phyloP scores from a whole-genome alignment of 176 grass and related monocot genomes.

The Phoenix dactylifera region DNA sequence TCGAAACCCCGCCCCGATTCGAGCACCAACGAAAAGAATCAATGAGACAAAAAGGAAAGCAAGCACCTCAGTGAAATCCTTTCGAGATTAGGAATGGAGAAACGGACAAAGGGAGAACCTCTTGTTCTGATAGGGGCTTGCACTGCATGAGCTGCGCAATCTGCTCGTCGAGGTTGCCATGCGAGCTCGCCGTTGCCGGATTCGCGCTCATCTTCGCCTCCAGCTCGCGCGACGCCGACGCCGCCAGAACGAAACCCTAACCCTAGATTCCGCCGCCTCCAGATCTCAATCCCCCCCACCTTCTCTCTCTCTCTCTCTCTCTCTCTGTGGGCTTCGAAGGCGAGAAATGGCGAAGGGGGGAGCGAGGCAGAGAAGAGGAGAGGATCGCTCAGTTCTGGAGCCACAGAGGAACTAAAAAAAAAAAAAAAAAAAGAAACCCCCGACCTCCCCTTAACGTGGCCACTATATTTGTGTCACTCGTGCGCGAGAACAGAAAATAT shows the following conservation, averaged over 20 bases:
- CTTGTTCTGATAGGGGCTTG: conserved; percentile 51
- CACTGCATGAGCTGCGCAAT: conserved; percentile 61
- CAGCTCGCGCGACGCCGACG: neutral
- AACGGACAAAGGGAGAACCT: conserved; percentile 24
- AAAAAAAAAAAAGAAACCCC: no score
- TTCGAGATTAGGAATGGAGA: neutral
- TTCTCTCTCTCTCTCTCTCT: conserved; percentile 4
- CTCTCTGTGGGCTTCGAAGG: no score
- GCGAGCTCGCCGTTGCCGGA: conserved; percentile 3
- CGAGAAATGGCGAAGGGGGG: no score
- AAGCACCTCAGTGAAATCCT: neutral
- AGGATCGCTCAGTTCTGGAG: no score
- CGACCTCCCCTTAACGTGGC: no score
- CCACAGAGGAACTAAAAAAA: no score
- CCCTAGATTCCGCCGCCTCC: conserved; percentile 24
- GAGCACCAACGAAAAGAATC: conserved; percentile 24
- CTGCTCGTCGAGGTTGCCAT: conserved; percentile 51
- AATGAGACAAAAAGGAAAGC: conserved; percentile 1
- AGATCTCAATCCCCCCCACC: neutral
- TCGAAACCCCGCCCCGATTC: neutral
- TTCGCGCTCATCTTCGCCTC: conserved; percentile 26
- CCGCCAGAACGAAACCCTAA: conserved; percentile 9
- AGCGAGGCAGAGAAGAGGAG: no score
- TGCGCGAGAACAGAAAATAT: no score
- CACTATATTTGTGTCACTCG: no score